Base-by-base conservation (phyloP, 202 grass and related monocot genomes). In the Setaria italica region DNA sequence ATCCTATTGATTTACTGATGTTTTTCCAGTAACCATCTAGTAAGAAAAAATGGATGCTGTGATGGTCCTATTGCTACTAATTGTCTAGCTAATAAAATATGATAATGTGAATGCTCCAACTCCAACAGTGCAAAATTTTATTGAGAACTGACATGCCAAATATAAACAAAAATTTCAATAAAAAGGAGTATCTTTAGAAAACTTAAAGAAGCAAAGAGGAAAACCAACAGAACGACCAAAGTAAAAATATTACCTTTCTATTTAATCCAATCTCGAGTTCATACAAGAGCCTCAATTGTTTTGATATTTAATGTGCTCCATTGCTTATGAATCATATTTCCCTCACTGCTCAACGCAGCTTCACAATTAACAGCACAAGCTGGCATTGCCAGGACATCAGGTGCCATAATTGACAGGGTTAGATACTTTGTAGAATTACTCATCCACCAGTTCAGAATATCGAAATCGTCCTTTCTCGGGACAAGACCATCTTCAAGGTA, bases 361-460 rank as follows among this genome's bases (percentile, higher is more conserved):
- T 89, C 49, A 54, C 62, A 80, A 63, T 80, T 76, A 87, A 89
- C 60, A 84, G 90, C 63, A 35, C 80, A 89, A n/a, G 84, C 85
- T 84, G 90, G 90, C 47, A 84, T 72, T 66, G 86, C 84, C 64
- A 89, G 79, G 80, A 92, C 75, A 81, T 89, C 84, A n/a, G 56
- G 70, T 63, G 84, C 87, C 84, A 92, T 89, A 80, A 43, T 11
- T 77, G 87, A 70, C 34, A 92, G 87, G 63, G 80, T 92, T 84
- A 87, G 87, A 72, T 77, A 92, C 80, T 87, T 87, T 16, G 84
- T 56, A 71, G 46, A 84, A 81, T 92, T 85, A 72, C 32, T 46
- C 90, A 87, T 92, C 87, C 84, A 89, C 84, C 87, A 92, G 70
- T 89, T 81, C 50, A 89, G 74, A 77, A 92, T 84, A 83, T 87